Evolutionary conservation across 805 yeast genomes (phyloP).

Genomic region (Schwanniomyces sp.): DNA sequence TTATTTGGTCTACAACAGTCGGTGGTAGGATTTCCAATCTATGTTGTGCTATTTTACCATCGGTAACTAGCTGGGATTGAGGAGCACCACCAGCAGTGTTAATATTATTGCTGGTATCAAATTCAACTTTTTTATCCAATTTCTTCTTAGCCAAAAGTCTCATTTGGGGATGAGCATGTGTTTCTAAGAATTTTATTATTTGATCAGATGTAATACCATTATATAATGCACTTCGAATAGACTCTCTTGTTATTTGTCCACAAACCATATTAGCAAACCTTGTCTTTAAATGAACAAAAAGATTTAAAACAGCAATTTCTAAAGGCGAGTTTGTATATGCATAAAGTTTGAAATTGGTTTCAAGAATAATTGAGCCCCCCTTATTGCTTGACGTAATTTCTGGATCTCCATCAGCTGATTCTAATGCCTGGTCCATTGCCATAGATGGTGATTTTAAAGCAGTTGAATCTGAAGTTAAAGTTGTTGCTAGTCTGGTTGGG

Average conservation of each 20-base stretch:
- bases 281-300: constrained; percentile 82
- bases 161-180: constrained; percentile 96
- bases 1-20: constrained; percentile 94
- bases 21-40: constrained; percentile 77
- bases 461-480: constrained; percentile 80
- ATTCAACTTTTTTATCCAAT: constrained; percentile 64
- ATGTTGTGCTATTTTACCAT: constrained; percentile 40
- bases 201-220: constrained; percentile 96
- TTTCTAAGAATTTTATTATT: constrained; percentile 80
- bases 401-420: constrained; percentile 12
- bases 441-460: constrained; percentile 71
- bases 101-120: constrained; percentile 51
- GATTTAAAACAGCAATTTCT: constrained; percentile 87
- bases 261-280: constrained; percentile 91
- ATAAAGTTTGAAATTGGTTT: constrained; percentile 90
- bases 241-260: constrained; percentile 91
- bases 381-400: constrained; percentile 18
- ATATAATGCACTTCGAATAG: constrained; percentile 76
- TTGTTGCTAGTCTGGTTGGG: constrained; percentile 89
- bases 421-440: constrained; percentile 71
- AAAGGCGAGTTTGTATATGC: constrained; percentile 93
- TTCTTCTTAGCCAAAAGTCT: constrained; percentile 67
- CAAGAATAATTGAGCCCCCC: constrained; percentile 78
- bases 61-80: constrained; percentile 22
- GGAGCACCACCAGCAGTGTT: constrained; percentile 46